phyloP scores from a whole-genome alignment of 345 rosid species.

The Gynandropsis gynandra region DNA sequence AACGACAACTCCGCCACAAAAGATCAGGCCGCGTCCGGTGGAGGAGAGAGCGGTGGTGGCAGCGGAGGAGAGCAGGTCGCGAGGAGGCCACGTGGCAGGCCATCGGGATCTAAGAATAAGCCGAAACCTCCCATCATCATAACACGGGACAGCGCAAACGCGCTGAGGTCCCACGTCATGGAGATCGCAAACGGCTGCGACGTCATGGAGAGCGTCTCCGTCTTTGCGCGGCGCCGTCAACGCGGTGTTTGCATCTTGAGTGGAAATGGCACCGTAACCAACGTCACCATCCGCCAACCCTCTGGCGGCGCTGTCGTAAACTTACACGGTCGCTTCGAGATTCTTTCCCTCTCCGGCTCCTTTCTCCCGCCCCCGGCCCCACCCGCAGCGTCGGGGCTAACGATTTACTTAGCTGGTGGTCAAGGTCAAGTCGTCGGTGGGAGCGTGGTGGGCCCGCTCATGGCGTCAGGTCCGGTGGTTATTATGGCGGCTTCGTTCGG shows the following conservation, averaged over 20 bases:
- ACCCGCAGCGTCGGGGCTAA: constrained; percentile 74
- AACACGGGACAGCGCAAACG: constrained; percentile 91
- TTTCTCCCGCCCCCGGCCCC: constrained; percentile 96
- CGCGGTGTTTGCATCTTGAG: constrained; percentile 84
- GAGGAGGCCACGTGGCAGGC: constrained; percentile 78
- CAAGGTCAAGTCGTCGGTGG: constrained; percentile 99
- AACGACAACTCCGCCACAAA: constrained; percentile 28
- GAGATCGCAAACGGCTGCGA: constrained; percentile 78
- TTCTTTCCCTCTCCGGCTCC: constrained; percentile 79
- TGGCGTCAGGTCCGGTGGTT: constrained; percentile 84
- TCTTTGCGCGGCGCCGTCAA: constrained; percentile 71
- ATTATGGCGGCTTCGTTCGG: constrained; percentile 96
- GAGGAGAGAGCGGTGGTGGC: constrained; percentile 33
- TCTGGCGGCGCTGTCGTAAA: constrained; percentile 62
- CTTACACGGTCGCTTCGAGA: constrained; percentile 88
- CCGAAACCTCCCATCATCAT: constrained; percentile 91
- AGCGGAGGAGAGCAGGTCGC: constrained; percentile 45
- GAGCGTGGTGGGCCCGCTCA: constrained; percentile 65
- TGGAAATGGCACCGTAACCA: constrained; percentile 81
- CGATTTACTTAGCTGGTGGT: constrained; percentile 88
- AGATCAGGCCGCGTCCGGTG: constrained; percentile 32
- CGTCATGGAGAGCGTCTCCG: constrained; percentile 68
- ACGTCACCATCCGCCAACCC: constrained; percentile 74
- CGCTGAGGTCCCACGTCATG: constrained; percentile 89
- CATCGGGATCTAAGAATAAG: constrained; percentile 85